Evolutionary conservation across 495 filamentous ascomycete genomes (phyloP).

Genomic region (Barbatosphaeria neglecta): DNA sequence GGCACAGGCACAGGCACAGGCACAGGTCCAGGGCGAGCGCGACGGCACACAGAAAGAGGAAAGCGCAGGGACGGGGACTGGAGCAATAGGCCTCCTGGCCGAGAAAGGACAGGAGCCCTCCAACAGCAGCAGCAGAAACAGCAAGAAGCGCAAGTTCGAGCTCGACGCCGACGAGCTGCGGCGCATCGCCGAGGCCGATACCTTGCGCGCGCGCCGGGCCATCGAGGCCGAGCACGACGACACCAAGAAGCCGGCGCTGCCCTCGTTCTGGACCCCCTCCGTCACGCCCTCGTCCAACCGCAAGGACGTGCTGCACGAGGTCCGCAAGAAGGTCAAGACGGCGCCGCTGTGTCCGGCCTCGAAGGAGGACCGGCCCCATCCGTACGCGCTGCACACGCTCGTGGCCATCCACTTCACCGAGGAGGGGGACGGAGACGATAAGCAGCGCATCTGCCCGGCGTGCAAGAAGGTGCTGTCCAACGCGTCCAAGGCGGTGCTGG

Average conservation of each 20-base stretch:
- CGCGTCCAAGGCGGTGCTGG: conserved; percentile 70
- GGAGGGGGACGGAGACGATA: conserved; percentile 45
- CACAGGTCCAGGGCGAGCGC: too few relatives aligned
- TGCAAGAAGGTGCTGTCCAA: conserved; percentile 82
- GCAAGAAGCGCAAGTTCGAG: conserved; percentile 68
- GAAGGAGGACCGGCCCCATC: conserved; percentile 54
- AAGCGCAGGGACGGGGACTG: too few relatives aligned
- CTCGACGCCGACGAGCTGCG: conserved; percentile 71
- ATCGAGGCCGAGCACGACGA: conserved; percentile 70
- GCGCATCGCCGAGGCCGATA: conserved; percentile 57
- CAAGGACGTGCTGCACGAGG: conserved; percentile 36
- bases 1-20: background rate
- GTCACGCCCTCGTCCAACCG: conserved; percentile 55
- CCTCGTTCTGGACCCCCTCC: conserved; percentile 90
- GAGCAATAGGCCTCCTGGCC: too few relatives aligned
- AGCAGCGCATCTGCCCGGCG: conserved; percentile 66
- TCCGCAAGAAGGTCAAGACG: conserved; percentile 55
- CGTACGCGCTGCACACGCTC: conserved; percentile 72
- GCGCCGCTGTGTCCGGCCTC: conserved; percentile 75
- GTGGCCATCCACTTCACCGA: conserved; percentile 71
- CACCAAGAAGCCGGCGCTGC: conserved; percentile 60
- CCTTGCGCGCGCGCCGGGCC: conserved; percentile 52
- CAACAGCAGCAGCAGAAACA: too few relatives aligned
- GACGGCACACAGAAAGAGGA: too few relatives aligned
- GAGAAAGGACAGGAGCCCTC: too few relatives aligned